Evolutionary conservation across 345 rosid genomes (phyloP).

Genomic region (Gossypium turneri): DNA sequence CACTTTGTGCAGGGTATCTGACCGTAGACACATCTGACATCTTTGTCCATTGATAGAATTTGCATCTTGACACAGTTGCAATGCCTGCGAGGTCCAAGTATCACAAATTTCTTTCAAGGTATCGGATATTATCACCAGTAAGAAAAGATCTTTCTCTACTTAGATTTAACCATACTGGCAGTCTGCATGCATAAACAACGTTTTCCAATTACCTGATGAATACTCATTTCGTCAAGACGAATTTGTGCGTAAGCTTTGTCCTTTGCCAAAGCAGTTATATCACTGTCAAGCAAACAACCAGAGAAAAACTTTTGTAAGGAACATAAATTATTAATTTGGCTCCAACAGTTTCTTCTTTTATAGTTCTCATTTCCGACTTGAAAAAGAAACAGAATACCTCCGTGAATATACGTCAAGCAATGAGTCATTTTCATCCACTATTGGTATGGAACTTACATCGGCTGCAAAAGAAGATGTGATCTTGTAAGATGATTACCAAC

Average conservation of each 20-base stretch:
- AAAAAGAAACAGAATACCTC: slow-evolving; percentile 38
- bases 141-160: background rate
- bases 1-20: slow-evolving; percentile 70
- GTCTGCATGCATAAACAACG: background rate
- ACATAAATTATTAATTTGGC: background rate
- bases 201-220: slow-evolving; percentile 69
- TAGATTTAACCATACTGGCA: background rate
- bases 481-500: background rate
- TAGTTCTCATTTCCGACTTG: background rate
- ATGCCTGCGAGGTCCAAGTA: slow-evolving; percentile 41
- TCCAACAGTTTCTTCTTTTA: background rate
- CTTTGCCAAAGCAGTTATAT: slow-evolving; percentile 83
- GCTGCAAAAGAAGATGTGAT: slow-evolving; percentile 44
- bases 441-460: slow-evolving; percentile 86
- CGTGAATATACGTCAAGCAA: slow-evolving; percentile 76
- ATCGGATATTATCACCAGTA: background rate
- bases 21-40: slow-evolving; percentile 84
- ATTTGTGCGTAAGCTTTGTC: slow-evolving; percentile 90
- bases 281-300: slow-evolving; percentile 43
- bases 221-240: slow-evolving; percentile 81
- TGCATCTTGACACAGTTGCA: slow-evolving; percentile 77
- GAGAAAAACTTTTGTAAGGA: background rate
- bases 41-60: slow-evolving; percentile 54
- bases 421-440: slow-evolving; percentile 82
- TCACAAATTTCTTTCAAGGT: background rate